Percentiles rank a stretch among this genome's conserved stretches.
phyloP scores from a whole-genome alignment of 768 basidiomycete species.

The Crassisporium funariophilum region DNA sequence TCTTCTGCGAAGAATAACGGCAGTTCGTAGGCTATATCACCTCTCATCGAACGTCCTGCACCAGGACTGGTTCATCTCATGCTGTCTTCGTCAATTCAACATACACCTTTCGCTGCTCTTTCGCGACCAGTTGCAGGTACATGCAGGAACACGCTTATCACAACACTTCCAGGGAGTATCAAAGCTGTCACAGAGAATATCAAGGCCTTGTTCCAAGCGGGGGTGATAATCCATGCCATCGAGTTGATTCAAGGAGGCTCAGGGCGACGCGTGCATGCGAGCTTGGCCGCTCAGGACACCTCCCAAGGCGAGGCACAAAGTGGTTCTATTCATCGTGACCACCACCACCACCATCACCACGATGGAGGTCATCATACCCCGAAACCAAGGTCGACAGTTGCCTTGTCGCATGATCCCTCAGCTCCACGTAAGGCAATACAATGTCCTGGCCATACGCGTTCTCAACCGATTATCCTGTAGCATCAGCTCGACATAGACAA shows the following conservation, averaged over 20 bases:
- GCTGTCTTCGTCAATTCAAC: conserved; percentile 63
- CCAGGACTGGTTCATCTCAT: conserved; percentile 78
- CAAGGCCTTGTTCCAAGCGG: conserved; percentile 56
- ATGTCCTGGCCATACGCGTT: background rate
- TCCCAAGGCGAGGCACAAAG: conserved; percentile 26
- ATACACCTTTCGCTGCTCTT: conserved; percentile 80
- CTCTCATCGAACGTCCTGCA: conserved; percentile 66
- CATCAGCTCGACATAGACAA: conserved; percentile 67
- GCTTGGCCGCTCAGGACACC: conserved; percentile 25
- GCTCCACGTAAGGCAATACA: conserved; percentile 51
- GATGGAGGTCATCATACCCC: conserved; percentile 46
- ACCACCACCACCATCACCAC: conserved; percentile 33
- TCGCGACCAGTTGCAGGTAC: conserved; percentile 85
- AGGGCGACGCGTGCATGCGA: conserved; percentile 58
- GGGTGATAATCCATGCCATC: conserved; percentile 69
- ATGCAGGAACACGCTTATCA: conserved; percentile 62
- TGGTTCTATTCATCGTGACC: conserved; percentile 39
- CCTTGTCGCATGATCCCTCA: conserved; percentile 70
- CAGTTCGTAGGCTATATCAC: conserved; percentile 52
- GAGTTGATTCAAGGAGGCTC: conserved; percentile 71
- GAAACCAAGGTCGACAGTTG: conserved; percentile 47
- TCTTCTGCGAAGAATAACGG: background rate
- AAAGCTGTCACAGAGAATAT: conserved; percentile 85
- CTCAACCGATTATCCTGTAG: conserved; percentile 37
- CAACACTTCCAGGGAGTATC: conserved; percentile 83